phyloP scores from a whole-genome alignment of 1,284 basidiomycete species.

The Marasmius tenuissimus region DNA sequence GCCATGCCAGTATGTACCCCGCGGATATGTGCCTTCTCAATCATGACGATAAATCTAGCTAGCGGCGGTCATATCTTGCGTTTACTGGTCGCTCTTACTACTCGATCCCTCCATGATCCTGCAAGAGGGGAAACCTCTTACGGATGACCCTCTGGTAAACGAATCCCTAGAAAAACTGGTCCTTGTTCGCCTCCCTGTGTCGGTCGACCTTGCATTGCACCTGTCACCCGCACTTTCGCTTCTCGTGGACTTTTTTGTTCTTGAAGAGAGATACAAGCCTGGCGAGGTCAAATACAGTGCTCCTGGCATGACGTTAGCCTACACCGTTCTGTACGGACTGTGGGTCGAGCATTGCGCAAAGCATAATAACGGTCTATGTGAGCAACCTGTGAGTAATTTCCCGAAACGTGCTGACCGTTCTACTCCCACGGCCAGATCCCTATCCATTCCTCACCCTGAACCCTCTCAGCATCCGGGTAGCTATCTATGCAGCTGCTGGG shows the following conservation, averaged over 20 bases:
- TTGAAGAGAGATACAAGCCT: constrained; percentile 62
- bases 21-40: neutral
- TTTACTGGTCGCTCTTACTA: constrained; percentile 71
- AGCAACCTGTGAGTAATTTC: constrained; percentile 28
- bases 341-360: constrained; percentile 73
- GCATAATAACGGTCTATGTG: constrained; percentile 66
- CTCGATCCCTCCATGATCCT: constrained; percentile 56
- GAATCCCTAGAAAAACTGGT: constrained; percentile 33
- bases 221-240: constrained; percentile 61
- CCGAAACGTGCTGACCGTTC: neutral
- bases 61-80: constrained; percentile 63
- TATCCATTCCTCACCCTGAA: constrained; percentile 79
- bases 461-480: constrained; percentile 49
- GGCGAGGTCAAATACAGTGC: constrained; percentile 45
- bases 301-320: constrained; percentile 40
- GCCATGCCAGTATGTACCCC: constrained; percentile 55
- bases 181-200: constrained; percentile 55
- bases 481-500: constrained; percentile 59
- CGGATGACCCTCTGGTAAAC: constrained; percentile 29
- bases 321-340: constrained; percentile 53
- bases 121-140: constrained; percentile 9
- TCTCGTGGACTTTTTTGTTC: constrained; percentile 67
- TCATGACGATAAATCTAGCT: constrained; percentile 38
- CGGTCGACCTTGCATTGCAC: constrained; percentile 69
- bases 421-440: constrained; percentile 50